Percentiles rank a stretch among this genome's conserved stretches.
Conservation (phyloP, 1,284 basidiomycete species). For the Pholiota adiposa region DNA sequence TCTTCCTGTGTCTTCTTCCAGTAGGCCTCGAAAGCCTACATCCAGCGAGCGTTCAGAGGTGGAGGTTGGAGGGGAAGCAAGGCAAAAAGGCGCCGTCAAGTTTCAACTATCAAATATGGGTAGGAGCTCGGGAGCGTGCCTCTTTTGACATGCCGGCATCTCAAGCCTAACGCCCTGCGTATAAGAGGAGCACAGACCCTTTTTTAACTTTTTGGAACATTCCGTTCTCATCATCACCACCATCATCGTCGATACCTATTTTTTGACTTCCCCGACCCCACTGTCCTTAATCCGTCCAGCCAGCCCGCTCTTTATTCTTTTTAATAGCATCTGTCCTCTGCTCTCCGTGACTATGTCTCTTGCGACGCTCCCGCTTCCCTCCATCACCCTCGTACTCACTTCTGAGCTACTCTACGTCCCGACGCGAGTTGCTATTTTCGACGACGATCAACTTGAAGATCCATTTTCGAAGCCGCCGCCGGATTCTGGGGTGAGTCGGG, state of each 20-base stretch:
- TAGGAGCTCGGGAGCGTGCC: neutral
- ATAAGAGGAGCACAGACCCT: neutral
- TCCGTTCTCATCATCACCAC: neutral
- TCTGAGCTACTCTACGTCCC: neutral
- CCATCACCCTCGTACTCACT: constrained; percentile 8
- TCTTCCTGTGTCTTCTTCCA: no score
- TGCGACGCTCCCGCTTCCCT: constrained; percentile 3
- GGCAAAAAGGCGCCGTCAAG: neutral
- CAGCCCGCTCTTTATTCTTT: neutral
- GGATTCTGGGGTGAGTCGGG: neutral
- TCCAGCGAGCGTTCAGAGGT: no score
- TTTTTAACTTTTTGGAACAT: neutral
- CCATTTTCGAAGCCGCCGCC: neutral
- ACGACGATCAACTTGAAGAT: neutral
- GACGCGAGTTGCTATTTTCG: no score
- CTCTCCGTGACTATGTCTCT: neutral
- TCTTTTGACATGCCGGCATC: constrained; percentile 1
- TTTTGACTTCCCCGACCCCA: no score
- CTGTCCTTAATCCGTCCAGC: neutral
- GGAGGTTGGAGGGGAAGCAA: neutral
- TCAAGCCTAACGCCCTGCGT: no score
- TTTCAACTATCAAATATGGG: neutral
- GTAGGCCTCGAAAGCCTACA: no score
- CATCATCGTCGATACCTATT: no score
- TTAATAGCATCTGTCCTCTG: neutral